Evolutionary conservation across 805 yeast genomes (phyloP).

Genomic region (Candida fluviatilis): DNA sequence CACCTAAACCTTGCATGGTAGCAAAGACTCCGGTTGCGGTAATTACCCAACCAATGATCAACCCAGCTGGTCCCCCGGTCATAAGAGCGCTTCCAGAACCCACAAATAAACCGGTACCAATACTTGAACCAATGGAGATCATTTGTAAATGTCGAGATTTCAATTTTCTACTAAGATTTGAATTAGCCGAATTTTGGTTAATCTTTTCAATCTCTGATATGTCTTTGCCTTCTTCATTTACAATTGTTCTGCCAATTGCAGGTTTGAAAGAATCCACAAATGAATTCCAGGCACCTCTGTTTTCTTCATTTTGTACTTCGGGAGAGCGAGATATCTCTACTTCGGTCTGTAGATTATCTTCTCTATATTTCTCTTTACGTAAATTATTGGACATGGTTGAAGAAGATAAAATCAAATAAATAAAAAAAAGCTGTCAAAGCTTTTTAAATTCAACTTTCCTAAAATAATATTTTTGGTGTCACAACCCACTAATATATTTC

Average conservation of each 20-base stretch:
- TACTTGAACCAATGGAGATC: conserved; percentile 65
- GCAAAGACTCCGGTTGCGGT: conserved; percentile 54
- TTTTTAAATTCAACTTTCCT: background rate
- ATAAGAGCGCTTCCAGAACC: conserved; percentile 58
- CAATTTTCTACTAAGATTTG: conserved; percentile 55
- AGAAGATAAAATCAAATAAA: background rate
- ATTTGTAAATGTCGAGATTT: conserved; percentile 60
- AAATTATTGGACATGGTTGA: background rate
- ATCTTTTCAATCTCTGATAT: conserved; percentile 26
- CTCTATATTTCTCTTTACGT: conserved; percentile 4
- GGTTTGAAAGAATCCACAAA: conserved; percentile 34
- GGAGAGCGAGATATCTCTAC: conserved; percentile 11
- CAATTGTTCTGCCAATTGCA: conserved; percentile 16
- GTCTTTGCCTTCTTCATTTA: conserved; percentile 14
- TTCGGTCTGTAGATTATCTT: conserved; percentile 8
- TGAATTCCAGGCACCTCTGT: conserved; percentile 16
- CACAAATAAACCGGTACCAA: conserved; percentile 66
- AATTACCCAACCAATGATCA: conserved; percentile 53
- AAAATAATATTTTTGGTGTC: background rate
- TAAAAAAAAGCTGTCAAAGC: background rate
- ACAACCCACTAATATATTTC: background rate
- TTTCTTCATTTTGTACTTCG: conserved; percentile 10
- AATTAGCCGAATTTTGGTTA: conserved; percentile 38
- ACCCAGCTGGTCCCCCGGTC: conserved; percentile 62
- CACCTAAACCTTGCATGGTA: conserved; percentile 61